Evolutionary conservation across 768 basidiomycete species (phyloP), one percentile per base, ranked within the genome.

Genomic region (Butyriboletus loyo): DNA sequence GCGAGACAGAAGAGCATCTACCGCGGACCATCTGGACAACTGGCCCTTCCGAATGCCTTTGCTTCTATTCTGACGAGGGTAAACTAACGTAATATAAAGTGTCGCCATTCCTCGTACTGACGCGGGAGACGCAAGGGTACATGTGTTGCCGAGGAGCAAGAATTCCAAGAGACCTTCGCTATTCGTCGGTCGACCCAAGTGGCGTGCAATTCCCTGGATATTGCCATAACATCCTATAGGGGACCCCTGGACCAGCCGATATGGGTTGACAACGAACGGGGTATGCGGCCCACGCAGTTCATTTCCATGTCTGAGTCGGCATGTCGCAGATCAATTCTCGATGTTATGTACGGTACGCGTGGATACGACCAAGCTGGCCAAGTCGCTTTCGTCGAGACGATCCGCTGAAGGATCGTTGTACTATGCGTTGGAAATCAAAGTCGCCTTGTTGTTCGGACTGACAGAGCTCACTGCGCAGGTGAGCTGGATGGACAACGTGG

Each of bases 391-490:
- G 4, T 56, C 59, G 9, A 61, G 32, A 50, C 59, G 59, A 11
- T 50, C 66, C 5, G 21, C 54, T 1, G 60, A 70, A 4, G 69
- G 67, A 3, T 31, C 52, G 22, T 7, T 44, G 56, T 69, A 70
- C 38, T 66, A 57, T n/a, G 54, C 52, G 17, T 50, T 68, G 37
- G 68, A 69, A 15, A 54, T 69, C 44, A 66, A 65, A 10, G 53
- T 83, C 6, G 66, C 82, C 10, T 54, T 83, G 22, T 63, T 76
- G 8, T 81, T 83, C 49, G 82, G 82, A 5, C 56, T 77, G 41
- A 82, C 80, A 3, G 82, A 83, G 53, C 60, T 82, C 54, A 75
- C 72, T 52, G 81, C 80, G 0, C 76, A 79, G 43, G 72, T 83
- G 43, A 67, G 72, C 24, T 83, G 81, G 80, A 64, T 69, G 55